These are phyloP conservation scores for Magnaporthiopsis rhizophila DNA, from an alignment of 2,329 filamentous ascomycete species.

Conservation along the genomic window DNA sequence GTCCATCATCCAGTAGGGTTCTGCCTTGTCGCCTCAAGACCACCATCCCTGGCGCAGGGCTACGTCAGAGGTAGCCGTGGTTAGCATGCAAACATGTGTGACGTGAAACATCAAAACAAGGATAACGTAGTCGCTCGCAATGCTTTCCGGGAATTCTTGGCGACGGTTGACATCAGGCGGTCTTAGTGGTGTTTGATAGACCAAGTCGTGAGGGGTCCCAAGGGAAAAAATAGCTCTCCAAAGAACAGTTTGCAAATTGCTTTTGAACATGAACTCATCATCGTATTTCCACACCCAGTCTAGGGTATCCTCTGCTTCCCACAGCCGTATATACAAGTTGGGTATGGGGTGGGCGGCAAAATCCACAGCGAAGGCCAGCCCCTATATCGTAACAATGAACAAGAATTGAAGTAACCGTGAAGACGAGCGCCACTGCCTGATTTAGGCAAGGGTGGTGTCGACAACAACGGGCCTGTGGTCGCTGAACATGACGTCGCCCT, in stretches of 20 bases:
- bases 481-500: conserved; percentile 6
- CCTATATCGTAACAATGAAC: neutral
- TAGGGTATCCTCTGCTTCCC: neutral
- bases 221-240: neutral
- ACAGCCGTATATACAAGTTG: neutral
- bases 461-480: conserved; percentile 8
- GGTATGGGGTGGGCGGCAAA: no score
- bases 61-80: neutral
- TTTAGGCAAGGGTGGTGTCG: conserved; percentile 7
- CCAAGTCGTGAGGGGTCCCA: neutral
- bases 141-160: neutral
- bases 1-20: neutral
- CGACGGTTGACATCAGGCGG: neutral
- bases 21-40: neutral
- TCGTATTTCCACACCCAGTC: neutral
- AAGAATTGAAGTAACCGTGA: neutral
- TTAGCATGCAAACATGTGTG: neutral
- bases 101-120: neutral
- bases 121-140: neutral
- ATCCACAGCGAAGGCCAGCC: neutral
- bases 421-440: neutral
- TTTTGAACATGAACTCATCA: neutral
- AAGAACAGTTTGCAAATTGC: neutral
- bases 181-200: neutral
- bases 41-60: neutral